phyloP scores from a whole-genome alignment of 2,329 filamentous ascomycete species.

The Thermoascus crustaceus region DNA sequence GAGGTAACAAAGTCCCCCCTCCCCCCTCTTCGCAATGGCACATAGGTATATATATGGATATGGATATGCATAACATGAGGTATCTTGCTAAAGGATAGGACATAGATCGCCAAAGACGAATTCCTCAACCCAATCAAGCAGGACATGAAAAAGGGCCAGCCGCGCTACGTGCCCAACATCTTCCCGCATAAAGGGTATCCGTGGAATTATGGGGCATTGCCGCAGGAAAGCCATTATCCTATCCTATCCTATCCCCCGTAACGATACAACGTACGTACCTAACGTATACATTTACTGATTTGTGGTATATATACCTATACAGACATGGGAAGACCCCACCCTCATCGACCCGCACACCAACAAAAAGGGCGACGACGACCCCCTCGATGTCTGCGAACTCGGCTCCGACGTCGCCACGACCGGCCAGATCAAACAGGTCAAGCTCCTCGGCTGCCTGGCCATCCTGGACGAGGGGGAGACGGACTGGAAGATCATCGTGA shows the following conservation, averaged over 20 bases:
- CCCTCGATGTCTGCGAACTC: constrained; percentile 90
- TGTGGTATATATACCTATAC: constrained; percentile 5
- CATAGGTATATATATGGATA: too few relatives aligned
- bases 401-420: constrained; percentile 80
- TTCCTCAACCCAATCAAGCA: constrained; percentile 88
- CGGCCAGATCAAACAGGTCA: constrained; percentile 90
- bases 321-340: constrained; percentile 95
- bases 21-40: too few relatives aligned
- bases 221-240: constrained; percentile 61
- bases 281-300: too few relatives aligned
- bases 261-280: too few relatives aligned
- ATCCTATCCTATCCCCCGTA: too few relatives aligned
- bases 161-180: constrained; percentile 90
- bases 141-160: constrained; percentile 91
- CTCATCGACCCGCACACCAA: constrained; percentile 83
- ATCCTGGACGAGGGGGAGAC: constrained; percentile 91
- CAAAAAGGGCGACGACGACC: constrained; percentile 91
- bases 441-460: constrained; percentile 89
- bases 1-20: constrained; percentile 55
- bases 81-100: neutral
- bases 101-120: constrained; percentile 84
- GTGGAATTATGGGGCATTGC: constrained; percentile 95
- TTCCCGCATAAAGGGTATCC: constrained; percentile 96
- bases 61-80: too few relatives aligned
- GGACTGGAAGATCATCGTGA: constrained; percentile 96